A percentile compares a stretch with the other conserved stretches of the same genome.
Conservation (phyloP, 805 yeast species). For the Lipomyces orientalis region DNA sequence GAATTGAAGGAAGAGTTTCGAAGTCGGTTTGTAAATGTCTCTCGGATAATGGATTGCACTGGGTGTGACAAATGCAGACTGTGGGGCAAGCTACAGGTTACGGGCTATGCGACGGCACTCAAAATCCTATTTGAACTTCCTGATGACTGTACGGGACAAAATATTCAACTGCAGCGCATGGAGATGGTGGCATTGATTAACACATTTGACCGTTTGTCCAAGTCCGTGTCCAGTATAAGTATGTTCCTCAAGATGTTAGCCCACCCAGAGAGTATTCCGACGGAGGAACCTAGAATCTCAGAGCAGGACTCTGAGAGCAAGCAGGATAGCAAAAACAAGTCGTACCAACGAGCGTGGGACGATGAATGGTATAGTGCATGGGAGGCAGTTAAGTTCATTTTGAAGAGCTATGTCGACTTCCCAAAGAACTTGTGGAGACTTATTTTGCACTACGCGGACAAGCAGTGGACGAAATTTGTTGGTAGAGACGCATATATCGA, state of each 20-base stretch:
- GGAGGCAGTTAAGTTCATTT: conserved; percentile 68
- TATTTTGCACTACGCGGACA: conserved; percentile 55
- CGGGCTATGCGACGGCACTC: conserved; percentile 96
- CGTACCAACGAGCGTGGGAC: conserved; percentile 45
- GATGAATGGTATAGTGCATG: conserved; percentile 58
- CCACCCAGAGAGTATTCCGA: conserved; percentile 7
- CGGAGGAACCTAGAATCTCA: background rate
- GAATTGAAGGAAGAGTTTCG: conserved; percentile 83
- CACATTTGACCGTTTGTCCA: conserved; percentile 90
- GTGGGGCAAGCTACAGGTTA: conserved; percentile 98
- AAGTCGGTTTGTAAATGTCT: conserved; percentile 82
- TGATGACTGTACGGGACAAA: conserved; percentile 52
- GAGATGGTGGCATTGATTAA: conserved; percentile 90
- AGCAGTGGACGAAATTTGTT: conserved; percentile 75
- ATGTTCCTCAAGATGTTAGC: conserved; percentile 54
- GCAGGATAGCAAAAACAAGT: conserved; percentile 23
- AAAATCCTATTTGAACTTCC: conserved; percentile 84
- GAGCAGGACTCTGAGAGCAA: conserved; percentile 13
- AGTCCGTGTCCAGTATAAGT: conserved; percentile 75
- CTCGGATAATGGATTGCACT: conserved; percentile 96
- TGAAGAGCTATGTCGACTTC: conserved; percentile 67
- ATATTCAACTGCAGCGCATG: conserved; percentile 68
- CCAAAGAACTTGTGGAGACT: conserved; percentile 67
- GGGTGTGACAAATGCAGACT: conserved; percentile 97
- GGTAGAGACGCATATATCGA: conserved; percentile 53